phyloP scores from a whole-genome alignment of 257 asterid genomes.

The Leonotis leonurus region DNA sequence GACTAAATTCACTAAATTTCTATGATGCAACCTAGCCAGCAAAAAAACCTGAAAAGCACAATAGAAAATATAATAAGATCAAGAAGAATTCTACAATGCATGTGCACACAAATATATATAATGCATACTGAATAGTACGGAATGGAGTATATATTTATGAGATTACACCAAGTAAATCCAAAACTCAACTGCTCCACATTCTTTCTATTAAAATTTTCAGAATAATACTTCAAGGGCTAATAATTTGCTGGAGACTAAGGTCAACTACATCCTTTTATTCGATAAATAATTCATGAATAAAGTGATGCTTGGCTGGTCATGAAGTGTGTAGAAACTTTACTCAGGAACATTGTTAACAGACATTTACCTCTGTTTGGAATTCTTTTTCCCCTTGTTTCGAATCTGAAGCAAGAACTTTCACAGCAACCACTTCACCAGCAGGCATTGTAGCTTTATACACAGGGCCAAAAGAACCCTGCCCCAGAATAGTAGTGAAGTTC shows the following conservation, averaged over 20 bases:
- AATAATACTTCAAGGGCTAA: background rate
- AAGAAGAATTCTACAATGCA: conserved; percentile 4
- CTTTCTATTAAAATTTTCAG: background rate
- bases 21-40: conserved; percentile 89
- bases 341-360: background rate
- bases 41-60: conserved; percentile 70
- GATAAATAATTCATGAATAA: background rate
- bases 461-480: conserved; percentile 97
- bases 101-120: background rate
- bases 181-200: background rate
- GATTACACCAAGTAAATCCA: background rate
- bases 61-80: conserved; percentile 1
- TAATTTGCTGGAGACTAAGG: background rate
- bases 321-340: background rate
- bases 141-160: too few species aligned
- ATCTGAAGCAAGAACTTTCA: conserved; percentile 88
- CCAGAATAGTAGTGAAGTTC: conserved; percentile 75
- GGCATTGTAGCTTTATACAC: conserved; percentile 90
- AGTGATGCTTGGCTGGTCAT: background rate
- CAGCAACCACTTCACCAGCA: conserved; percentile 80
- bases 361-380: conserved; percentile 81
- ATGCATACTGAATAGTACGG: too few species aligned
- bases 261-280: background rate
- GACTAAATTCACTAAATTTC: conserved; percentile 89
- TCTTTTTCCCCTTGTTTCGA: conserved; percentile 98